Evolutionary conservation across 2,329 filamentous ascomycete species (phyloP).

Genomic region (Metarhizium anisopliae): DNA sequence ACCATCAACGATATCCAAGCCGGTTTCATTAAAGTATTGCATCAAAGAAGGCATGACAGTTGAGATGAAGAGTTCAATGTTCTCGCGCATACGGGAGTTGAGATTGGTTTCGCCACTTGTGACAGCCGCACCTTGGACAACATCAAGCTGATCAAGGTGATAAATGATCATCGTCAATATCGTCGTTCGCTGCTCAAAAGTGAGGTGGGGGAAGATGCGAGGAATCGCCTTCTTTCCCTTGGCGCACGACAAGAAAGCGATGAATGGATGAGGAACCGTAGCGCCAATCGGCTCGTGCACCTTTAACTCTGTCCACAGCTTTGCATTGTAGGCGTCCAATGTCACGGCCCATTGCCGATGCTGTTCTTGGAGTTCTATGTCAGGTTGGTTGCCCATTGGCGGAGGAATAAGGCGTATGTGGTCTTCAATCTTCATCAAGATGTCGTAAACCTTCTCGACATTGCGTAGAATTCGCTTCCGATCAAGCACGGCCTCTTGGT

Average conservation of each 20-base stretch:
- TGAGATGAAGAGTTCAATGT: constrained; percentile 82
- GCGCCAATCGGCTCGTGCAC: constrained; percentile 83
- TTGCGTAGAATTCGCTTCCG: constrained; percentile 76
- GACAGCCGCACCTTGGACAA: constrained; percentile 73
- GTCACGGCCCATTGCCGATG: constrained; percentile 63
- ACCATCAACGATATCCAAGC: constrained; percentile 82
- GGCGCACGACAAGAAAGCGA: constrained; percentile 84
- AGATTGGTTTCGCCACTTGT: constrained; percentile 61
- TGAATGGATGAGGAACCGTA: constrained; percentile 81
- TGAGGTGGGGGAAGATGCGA: constrained; percentile 87
- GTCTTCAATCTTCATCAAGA: constrained; percentile 89
- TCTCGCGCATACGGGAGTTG: constrained; percentile 74
- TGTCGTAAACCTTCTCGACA: constrained; percentile 81
- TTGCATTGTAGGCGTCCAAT: constrained; percentile 62
- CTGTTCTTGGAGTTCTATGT: constrained; percentile 60
- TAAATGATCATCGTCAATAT: constrained; percentile 94
- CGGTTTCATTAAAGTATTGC: constrained; percentile 82
- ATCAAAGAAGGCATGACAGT: constrained; percentile 87
- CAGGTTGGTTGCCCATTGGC: constrained; percentile 43
- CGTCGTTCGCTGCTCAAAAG: constrained; percentile 85
- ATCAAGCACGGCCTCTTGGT: constrained; percentile 48
- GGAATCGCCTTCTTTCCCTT: constrained; percentile 97
- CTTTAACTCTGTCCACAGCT: constrained; percentile 80
- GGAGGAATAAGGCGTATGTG: constrained; percentile 73
- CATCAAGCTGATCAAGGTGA: constrained; percentile 85